Conservation (phyloP, 2,329 filamentous ascomycete species). For the Corinectria fuckeliana region DNA sequence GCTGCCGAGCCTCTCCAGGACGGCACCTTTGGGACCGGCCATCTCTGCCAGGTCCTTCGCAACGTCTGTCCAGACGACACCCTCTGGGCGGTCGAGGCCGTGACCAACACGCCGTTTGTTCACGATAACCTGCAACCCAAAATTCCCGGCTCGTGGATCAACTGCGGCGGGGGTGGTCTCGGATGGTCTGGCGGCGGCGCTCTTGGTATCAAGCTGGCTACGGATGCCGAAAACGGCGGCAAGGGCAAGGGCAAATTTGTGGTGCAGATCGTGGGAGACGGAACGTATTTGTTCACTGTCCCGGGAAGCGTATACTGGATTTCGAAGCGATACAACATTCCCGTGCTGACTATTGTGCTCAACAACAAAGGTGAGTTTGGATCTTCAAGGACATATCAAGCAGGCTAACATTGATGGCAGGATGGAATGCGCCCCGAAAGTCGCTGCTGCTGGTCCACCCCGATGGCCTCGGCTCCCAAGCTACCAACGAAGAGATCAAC, state of each 20-base stretch:
- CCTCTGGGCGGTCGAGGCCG: constrained; percentile 79
- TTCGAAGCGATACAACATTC: constrained; percentile 59
- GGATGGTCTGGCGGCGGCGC: constrained; percentile 82
- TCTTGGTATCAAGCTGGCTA: constrained; percentile 78
- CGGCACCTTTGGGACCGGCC: constrained; percentile 55
- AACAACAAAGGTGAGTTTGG: constrained; percentile 60
- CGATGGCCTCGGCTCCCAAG: constrained; percentile 59
- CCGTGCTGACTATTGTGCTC: constrained; percentile 60
- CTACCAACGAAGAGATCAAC: constrained; percentile 67
- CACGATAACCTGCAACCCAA: constrained; percentile 74
- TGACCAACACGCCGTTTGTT: constrained; percentile 72
- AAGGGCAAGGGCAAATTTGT: constrained; percentile 58
- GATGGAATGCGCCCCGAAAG: constrained; percentile 66
- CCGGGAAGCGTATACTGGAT: constrained; percentile 65
- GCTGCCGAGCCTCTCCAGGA: constrained; percentile 64
- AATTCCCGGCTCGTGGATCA: constrained; percentile 76
- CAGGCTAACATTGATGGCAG: constrained; percentile 37
- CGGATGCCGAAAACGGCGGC: constrained; percentile 46
- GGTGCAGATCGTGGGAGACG: constrained; percentile 63
- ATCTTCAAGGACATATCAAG: not conserved
- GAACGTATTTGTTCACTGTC: constrained; percentile 62
- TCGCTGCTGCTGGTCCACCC: constrained; percentile 65
- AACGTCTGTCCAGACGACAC: constrained; percentile 55
- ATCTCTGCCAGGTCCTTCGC: constrained; percentile 43
- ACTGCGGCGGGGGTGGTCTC: constrained; percentile 80